phyloP scores from a whole-genome alignment of 1,284 basidiomycete genomes.

The Puccinia coronata region DNA sequence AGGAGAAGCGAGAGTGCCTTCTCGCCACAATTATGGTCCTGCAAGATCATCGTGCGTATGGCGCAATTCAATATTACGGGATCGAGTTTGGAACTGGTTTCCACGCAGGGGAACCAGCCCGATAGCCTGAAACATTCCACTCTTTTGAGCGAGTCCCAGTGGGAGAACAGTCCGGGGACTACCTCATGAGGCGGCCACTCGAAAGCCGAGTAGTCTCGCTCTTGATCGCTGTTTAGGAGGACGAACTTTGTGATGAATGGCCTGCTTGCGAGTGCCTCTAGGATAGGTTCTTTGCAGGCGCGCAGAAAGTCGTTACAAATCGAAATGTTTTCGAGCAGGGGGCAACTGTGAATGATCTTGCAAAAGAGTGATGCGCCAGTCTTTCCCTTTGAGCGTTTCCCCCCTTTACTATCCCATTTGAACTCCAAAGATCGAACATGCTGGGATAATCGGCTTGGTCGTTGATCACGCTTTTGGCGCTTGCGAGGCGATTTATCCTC shows the following conservation, averaged over 20 bases:
- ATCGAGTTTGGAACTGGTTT: neutral
- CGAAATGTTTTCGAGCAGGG: slow-evolving; percentile 1
- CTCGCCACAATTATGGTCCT: neutral
- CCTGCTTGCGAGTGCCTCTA: neutral
- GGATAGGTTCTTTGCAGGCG: neutral
- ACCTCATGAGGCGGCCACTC: neutral
- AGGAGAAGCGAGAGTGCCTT: neutral
- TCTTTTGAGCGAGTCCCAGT: neutral
- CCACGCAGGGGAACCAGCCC: no score
- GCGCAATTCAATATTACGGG: neutral
- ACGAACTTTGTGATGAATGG: neutral
- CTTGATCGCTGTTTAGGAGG: neutral
- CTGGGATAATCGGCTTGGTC: no score
- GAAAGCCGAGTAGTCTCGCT: neutral
- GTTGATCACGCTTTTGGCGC: no score
- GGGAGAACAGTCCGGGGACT: neutral
- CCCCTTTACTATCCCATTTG: neutral
- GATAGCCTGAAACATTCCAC: neutral
- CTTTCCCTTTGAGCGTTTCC: neutral
- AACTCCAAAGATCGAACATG: slow-evolving; percentile 6
- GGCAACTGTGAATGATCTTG: neutral
- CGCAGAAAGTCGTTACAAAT: neutral
- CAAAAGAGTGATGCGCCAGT: neutral
- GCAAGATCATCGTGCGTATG: neutral
- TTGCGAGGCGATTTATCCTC: neutral